Evolutionary conservation across 805 yeast species (phyloP), one percentile per base, ranked within the genome.

Genomic region (Kodamaea jinghongensis): DNA sequence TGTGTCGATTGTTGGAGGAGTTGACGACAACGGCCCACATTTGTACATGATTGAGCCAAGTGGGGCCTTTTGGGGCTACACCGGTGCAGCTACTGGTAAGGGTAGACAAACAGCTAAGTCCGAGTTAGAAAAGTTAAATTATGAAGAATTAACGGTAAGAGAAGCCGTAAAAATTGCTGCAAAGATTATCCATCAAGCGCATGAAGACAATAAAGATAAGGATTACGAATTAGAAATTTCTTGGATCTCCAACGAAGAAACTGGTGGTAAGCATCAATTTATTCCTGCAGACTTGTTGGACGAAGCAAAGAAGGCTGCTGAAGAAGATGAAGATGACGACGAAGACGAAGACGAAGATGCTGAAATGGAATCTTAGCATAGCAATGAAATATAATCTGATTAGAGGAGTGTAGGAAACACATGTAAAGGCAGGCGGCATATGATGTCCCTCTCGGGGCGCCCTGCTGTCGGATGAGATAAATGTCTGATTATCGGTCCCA

Each of bases 21-120:
- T 86, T 35, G 98, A 91, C 60, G 83, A 79, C 31, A 78, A 85
- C 45, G 98, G 97, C 9, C 78, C 95, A 14, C 97, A 91, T 61
- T 75, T 93, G 53, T 91, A 84, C 67, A 93, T 91, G 97, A 74
- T 93, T 43, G 99, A 93, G 62, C 99, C 99, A 52, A 86, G 95
- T 61, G 99, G 99, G 46, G 73, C 88, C 1, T 88, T 83, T 58
- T 95, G 99, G 98, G 99, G 99, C 37, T 93, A 93, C 67, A 75
- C 78, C 40, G 99, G 96, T 45, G 95, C 96, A 28, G 99, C 99
- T 12, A 80, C 97, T 3, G 99, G 99, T 48, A 93, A 91, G 63
- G 99, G 99, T 34, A 81, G 98, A 64, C 99, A 93, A 65, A 79
- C 87, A n/a, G 99, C 99, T 36, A 91, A 91, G 67, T 85, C 91